phyloP scores from a whole-genome alignment of 2,329 filamentous ascomycete genomes.

The Diplodia mutila region DNA sequence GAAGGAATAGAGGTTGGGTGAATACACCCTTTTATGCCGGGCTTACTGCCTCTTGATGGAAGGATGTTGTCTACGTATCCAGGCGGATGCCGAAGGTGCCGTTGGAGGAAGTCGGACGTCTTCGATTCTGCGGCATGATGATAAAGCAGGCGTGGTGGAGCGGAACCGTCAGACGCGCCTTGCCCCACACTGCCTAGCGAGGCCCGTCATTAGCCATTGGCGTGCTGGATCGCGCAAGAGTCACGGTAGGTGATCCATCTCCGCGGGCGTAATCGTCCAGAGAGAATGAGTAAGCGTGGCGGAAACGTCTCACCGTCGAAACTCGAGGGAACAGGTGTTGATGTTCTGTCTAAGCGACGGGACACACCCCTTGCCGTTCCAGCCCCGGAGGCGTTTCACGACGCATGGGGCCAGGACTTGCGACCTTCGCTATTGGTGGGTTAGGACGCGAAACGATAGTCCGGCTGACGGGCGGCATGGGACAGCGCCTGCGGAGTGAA shows the following conservation, averaged over 20 bases:
- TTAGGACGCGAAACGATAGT: not conserved
- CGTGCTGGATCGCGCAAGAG: not conserved
- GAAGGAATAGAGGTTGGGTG: not conserved
- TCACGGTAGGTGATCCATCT: not conserved
- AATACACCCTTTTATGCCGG: not conserved
- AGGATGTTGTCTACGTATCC: not conserved
- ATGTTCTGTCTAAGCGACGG: not conserved
- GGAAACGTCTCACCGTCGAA: not conserved
- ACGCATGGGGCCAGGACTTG: slow-evolving; percentile 1
- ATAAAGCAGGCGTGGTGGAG: not conserved
- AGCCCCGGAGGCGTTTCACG: not conserved
- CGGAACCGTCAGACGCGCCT: not conserved
- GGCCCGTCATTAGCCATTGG: not conserved
- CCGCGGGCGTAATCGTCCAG: too few relatives aligned
- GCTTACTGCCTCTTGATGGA: too few relatives aligned
- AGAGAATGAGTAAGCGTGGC: not conserved
- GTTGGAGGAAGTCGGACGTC: not conserved
- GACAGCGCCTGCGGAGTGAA: not conserved
- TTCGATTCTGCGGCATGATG: slow-evolving; percentile 1
- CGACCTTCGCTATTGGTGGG: not conserved
- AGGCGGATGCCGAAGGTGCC: not conserved
- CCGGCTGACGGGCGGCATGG: slow-evolving; percentile 15
- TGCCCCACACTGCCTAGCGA: not conserved
- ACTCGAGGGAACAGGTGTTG: too few relatives aligned
- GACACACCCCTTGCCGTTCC: not conserved